Evolutionary conservation across 148 eudicot genomes (phyloP).

Genomic region (Rhododendron simsii): DNA sequence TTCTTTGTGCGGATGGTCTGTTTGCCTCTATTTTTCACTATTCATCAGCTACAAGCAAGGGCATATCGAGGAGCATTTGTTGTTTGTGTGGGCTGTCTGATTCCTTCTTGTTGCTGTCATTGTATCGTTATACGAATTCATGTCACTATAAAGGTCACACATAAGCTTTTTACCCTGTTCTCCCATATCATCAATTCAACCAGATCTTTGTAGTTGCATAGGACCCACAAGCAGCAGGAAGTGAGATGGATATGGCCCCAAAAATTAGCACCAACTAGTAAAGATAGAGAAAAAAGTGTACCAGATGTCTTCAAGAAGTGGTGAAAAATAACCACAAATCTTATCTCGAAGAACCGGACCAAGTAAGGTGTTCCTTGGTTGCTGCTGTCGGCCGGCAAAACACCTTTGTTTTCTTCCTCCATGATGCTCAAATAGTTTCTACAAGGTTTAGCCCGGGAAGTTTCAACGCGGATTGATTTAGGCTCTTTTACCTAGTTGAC

Average conservation of each 20-base stretch:
- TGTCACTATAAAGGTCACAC: neutral
- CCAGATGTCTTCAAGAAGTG: neutral
- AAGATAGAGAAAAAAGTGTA: neutral
- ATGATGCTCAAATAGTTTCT: neutral
- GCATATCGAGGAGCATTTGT: neutral
- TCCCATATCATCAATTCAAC: neutral
- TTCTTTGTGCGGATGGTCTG: neutral
- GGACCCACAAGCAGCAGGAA: neutral
- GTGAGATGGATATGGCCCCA: neutral
- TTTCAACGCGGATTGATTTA: neutral
- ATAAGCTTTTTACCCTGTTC: neutral
- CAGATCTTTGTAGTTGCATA: neutral
- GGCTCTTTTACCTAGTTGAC: neutral
- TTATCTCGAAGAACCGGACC: neutral
- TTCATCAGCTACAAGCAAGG: neutral
- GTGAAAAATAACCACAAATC: neutral
- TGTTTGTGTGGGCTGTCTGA: neutral
- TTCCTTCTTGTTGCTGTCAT: neutral
- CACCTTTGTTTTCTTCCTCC: neutral
- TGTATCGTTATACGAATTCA: neutral
- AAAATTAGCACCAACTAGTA: neutral
- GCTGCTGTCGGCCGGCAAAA: neutral
- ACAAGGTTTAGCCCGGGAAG: neutral
- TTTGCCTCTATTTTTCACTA: neutral
- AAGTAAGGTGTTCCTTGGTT: neutral